A percentile compares a stretch with the other conserved stretches of the same genome.
phyloP scores from a whole-genome alignment of 129 eudicot species.

The Lactuca sativa region DNA sequence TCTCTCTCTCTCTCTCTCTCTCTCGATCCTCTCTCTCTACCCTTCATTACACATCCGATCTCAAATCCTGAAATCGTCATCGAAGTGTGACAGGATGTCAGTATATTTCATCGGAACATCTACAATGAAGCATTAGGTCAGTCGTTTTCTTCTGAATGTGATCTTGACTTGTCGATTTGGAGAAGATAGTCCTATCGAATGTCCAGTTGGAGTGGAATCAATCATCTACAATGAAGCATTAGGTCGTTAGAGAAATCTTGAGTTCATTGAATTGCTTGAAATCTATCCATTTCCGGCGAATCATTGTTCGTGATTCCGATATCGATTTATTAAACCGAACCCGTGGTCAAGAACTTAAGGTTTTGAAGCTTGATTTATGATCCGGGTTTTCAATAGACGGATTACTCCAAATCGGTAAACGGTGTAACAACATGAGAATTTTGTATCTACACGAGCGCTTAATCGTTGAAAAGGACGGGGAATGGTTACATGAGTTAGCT shows the following conservation, averaged over 20 bases:
- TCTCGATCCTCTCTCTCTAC: too few species aligned
- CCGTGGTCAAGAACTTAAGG: conserved; percentile 30
- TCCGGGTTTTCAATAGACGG: conserved; percentile 36
- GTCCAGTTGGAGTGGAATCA: too few species aligned
- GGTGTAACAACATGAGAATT: conserved; percentile 40
- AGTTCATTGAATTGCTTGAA: conserved; percentile 22
- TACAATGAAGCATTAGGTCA: too few species aligned
- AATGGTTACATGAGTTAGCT: conserved; percentile 85
- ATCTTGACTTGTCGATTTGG: too few species aligned
- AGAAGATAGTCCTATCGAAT: too few species aligned
- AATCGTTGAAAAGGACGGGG: conserved; percentile 54
- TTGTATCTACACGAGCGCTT: conserved; percentile 63
- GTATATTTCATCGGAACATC: too few species aligned
- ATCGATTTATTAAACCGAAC: conserved; percentile 20
- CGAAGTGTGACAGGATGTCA: too few species aligned
- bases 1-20: too few species aligned
- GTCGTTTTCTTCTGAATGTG: too few species aligned
- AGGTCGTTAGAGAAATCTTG: conserved; percentile 22
- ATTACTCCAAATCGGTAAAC: conserved; percentile 23
- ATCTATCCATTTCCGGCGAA: conserved; percentile 35
- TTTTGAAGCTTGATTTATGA: conserved; percentile 36
- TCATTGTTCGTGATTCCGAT: conserved; percentile 38
- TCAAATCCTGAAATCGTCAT: too few species aligned
- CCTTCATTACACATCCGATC: too few species aligned
- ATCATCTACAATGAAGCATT: too few species aligned